phyloP scores from a whole-genome alignment of 352 stramenopile genomes.

The Phytophthora capsici region DNA sequence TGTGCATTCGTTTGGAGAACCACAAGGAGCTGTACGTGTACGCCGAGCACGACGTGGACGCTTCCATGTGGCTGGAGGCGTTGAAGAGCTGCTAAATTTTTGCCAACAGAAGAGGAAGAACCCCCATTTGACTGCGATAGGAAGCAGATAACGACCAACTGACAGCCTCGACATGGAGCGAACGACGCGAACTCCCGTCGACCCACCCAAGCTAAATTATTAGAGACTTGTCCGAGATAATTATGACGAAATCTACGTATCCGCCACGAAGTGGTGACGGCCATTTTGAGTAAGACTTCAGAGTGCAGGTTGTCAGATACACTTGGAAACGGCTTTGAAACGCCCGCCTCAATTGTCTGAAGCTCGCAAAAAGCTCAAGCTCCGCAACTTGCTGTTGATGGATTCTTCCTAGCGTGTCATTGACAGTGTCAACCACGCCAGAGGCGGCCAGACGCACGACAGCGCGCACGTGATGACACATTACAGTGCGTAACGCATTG shows the following conservation, averaged over 20 bases:
- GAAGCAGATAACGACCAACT: constrained; percentile 27
- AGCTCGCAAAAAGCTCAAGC: constrained; percentile 6
- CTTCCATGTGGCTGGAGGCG: constrained; percentile 57
- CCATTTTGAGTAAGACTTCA: constrained; percentile 7
- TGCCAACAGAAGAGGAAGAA: constrained; percentile 2
- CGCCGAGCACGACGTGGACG: constrained; percentile 50
- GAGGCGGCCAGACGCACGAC: constrained; percentile 14
- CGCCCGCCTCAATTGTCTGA: constrained; percentile 22
- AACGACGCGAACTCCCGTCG: background rate
- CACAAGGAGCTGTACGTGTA: constrained; percentile 65
- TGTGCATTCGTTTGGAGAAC: constrained; percentile 59
- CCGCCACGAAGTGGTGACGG: constrained; percentile 13
- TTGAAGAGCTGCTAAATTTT: constrained; percentile 51
- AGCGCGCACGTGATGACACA: constrained; percentile 5
- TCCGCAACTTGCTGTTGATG: background rate
- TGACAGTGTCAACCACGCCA: constrained; percentile 4
- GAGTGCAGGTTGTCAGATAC: background rate
- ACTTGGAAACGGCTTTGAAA: constrained; percentile 10
- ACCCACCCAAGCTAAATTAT: constrained; percentile 41
- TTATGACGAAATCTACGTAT: constrained; percentile 38
- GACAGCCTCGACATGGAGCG: constrained; percentile 20
- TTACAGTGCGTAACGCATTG: background rate
- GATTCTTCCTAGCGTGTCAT: constrained; percentile 9
- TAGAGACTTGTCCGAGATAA: constrained; percentile 36
- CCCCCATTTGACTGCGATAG: constrained; percentile 21